Evolutionary conservation across 306 rosid species (phyloP).

Genomic region (Cyamopsis tetragonoloba): DNA sequence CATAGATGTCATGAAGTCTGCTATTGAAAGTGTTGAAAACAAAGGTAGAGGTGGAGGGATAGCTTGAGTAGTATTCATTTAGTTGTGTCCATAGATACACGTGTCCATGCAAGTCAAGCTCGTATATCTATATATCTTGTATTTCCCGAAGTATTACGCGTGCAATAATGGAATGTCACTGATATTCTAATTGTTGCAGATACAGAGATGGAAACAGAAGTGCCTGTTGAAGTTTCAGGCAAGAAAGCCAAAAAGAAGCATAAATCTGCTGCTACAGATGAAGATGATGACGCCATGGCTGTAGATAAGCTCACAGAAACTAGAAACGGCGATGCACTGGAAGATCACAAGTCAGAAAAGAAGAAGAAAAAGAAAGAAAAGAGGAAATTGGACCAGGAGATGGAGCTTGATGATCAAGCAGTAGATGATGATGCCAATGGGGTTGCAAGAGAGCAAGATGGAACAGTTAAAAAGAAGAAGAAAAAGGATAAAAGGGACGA

Average conservation of each 20-base stretch:
- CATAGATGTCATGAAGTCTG: slow-evolving; percentile 84
- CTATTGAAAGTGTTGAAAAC: slow-evolving; percentile 54
- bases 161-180: neutral
- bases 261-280: slow-evolving; percentile 38
- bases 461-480: slow-evolving; percentile 43
- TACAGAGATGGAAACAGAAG: slow-evolving; percentile 54
- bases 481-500: slow-evolving; percentile 47
- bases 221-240: slow-evolving; percentile 37
- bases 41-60: slow-evolving; percentile 37
- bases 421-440: slow-evolving; percentile 29
- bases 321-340: slow-evolving; percentile 42
- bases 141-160: neutral
- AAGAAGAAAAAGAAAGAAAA: slow-evolving; percentile 68
- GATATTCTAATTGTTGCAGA: slow-evolving; percentile 24
- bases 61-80: neutral
- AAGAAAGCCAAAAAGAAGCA: slow-evolving; percentile 74
- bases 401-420: slow-evolving; percentile 32
- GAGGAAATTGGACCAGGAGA: slow-evolving; percentile 47
- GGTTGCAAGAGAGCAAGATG: slow-evolving; percentile 34
- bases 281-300: slow-evolving; percentile 37
- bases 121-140: neutral
- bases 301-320: slow-evolving; percentile 37
- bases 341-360: slow-evolving; percentile 56
- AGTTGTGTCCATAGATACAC: neutral
- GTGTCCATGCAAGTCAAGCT: too few relatives aligned